Evolutionary conservation across 192 early-diverging fungal genomes (phyloP), one percentile per base, ranked within the genome.

Genomic region (Backusella macrospora): DNA sequence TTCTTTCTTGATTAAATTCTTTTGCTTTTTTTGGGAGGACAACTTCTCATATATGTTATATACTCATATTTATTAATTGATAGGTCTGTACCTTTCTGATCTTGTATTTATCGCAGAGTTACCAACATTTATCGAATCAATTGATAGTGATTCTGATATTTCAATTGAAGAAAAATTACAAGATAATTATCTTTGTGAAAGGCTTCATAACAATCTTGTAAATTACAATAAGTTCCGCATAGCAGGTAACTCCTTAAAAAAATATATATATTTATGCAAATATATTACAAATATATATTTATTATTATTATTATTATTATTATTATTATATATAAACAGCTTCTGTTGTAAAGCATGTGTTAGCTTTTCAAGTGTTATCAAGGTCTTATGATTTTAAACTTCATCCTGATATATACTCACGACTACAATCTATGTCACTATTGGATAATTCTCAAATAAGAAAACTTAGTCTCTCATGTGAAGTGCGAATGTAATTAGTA

Each of bases 141-240:
- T 43, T 47, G 26, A 39, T 7, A 18, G 18, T 18, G 72, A 73
- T 15, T n/a, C 21, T 15, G 23, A 29, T 3, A 44, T 18, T 5
- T 23, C 18, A 16, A 40, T 26, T 43, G 39, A 55, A 18, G 38
- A 39, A 39, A 59, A 59, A 59, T 1, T 59, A 23, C 39, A 26
- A 45, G 62, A 71, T 64, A 65, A 63, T 40, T 40, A 37, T 0
- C n/a, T 77, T 3, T 45, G 10, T 68, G 43, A 45, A 18, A 55
- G 73, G 0, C 43, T 72, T 5, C 45, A 62, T 26, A 75, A 68
- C 55, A 75, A 62, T 26, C 65, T 89, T 62, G 83, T 89, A 15
- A 89, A 89, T 65, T 83, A 81, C 66, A 86, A 89, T 70, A 89
- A 89, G 47, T 80, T 85, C 42, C 79, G 88, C 13, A 89, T 81